phyloP scores from a whole-genome alignment of 805 yeast genomes.

The Jamesozyma gamospora region DNA sequence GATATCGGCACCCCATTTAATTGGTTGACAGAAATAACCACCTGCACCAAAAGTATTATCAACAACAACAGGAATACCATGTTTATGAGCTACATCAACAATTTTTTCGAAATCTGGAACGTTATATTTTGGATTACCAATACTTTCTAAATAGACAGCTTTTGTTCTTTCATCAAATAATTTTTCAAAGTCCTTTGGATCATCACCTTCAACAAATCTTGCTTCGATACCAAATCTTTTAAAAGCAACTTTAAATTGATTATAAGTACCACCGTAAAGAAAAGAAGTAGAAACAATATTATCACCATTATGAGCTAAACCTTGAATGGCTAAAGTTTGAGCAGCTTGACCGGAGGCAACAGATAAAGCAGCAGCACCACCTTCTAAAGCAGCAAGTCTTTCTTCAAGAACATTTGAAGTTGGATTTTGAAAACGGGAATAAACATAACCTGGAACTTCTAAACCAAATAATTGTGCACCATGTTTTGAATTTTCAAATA shows the following conservation, averaged over 20 bases:
- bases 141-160: slow-evolving; percentile 80
- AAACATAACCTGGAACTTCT: slow-evolving; percentile 75
- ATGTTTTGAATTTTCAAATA: slow-evolving; percentile 77
- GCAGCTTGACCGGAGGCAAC: slow-evolving; percentile 96
- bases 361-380: slow-evolving; percentile 85
- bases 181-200: slow-evolving; percentile 58
- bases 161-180: slow-evolving; percentile 76
- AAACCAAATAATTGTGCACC: slow-evolving; percentile 88
- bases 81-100: slow-evolving; percentile 66
- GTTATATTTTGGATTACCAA: slow-evolving; percentile 88
- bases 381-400: slow-evolving; percentile 86
- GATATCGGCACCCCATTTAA: slow-evolving; percentile 85
- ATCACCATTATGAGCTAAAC: slow-evolving; percentile 80
- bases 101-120: slow-evolving; percentile 83
- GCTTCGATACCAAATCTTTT: slow-evolving; percentile 80
- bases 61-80: slow-evolving; percentile 83
- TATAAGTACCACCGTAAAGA: slow-evolving; percentile 93
- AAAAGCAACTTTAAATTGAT: slow-evolving; percentile 88
- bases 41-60: slow-evolving; percentile 98
- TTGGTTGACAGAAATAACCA: slow-evolving; percentile 76
- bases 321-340: slow-evolving; percentile 73
- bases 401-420: slow-evolving; percentile 86
- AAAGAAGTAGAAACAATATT: slow-evolving; percentile 79
- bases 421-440: slow-evolving; percentile 87
- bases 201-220: slow-evolving; percentile 76